Evolutionary conservation across 164 flowering plant genomes (phyloP).

Genomic region (Nelumbo lutea): DNA sequence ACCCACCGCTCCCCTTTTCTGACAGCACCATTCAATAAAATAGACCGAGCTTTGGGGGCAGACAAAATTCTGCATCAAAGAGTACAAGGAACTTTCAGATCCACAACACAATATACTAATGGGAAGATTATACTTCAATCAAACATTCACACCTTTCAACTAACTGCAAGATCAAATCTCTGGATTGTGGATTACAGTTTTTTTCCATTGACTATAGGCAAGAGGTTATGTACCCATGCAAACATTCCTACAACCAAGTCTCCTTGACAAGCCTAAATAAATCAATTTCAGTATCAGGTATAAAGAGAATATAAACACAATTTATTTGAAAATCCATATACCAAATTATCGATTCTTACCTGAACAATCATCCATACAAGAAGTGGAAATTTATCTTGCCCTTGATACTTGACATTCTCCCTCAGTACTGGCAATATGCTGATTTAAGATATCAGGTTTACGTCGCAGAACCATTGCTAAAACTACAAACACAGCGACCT

Average conservation of each 20-base stretch:
- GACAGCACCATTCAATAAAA: conserved; percentile 23
- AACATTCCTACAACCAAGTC: conserved; percentile 76
- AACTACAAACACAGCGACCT: conserved; percentile 91
- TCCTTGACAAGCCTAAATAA: conserved; percentile 63
- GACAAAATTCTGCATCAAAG: conserved; percentile 52
- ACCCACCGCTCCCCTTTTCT: conserved; percentile 83
- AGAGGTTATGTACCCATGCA: conserved; percentile 55
- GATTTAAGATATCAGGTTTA: conserved; percentile 68
- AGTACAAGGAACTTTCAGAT: conserved; percentile 4
- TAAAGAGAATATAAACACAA: background rate
- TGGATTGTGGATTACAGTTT: conserved; percentile 67
- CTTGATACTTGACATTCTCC: conserved; percentile 65
- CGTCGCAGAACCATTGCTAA: conserved; percentile 67
- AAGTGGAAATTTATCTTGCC: conserved; percentile 87
- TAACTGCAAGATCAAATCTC: conserved; percentile 80
- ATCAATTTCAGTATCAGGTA: background rate
- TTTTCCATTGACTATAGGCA: conserved; percentile 67
- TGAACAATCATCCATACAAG: conserved; percentile 69
- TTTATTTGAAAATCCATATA: background rate
- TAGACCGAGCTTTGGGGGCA: conserved; percentile 66
- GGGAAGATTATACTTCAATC: background rate
- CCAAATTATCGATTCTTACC: conserved; percentile 32
- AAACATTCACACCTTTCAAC: conserved; percentile 61
- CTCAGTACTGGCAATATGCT: conserved; percentile 47
- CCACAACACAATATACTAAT: too few relatives aligned